Conservation (phyloP, 2,329 filamentous ascomycete species). For the Myriosclerotinia duriaeana region DNA sequence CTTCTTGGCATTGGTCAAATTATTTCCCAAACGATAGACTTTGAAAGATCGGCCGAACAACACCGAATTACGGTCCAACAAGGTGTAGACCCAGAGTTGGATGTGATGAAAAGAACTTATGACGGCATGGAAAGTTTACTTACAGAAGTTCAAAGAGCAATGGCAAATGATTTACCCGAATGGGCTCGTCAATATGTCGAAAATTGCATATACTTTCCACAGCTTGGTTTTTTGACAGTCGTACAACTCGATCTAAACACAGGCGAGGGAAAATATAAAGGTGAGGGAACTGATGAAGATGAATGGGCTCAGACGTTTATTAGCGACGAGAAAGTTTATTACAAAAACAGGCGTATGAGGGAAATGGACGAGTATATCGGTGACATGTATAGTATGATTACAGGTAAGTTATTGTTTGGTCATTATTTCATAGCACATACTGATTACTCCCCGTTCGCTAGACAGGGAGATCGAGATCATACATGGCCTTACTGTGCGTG, state of each 20-base stretch:
- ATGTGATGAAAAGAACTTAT: slow-evolving; percentile 74
- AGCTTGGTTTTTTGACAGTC: slow-evolving; percentile 84
- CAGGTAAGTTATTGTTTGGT: slow-evolving; percentile 52
- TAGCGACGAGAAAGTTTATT: slow-evolving; percentile 71
- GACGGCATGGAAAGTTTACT: slow-evolving; percentile 75
- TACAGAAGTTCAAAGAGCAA: slow-evolving; percentile 61
- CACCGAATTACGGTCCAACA: slow-evolving; percentile 70
- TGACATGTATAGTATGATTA: slow-evolving; percentile 81
- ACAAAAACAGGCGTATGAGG: slow-evolving; percentile 80
- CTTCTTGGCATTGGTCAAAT: slow-evolving; percentile 67
- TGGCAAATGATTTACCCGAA: slow-evolving; percentile 63
- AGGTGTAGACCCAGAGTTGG: slow-evolving; percentile 72
- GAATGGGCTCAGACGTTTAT: slow-evolving; percentile 77
- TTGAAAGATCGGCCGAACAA: slow-evolving; percentile 67
- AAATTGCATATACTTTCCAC: slow-evolving; percentile 87
- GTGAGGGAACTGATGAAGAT: slow-evolving; percentile 54
- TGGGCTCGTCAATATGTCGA: slow-evolving; percentile 54
- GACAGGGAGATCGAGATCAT: slow-evolving; percentile 89
- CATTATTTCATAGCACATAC: not conserved
- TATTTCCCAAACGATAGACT: slow-evolving; percentile 76
- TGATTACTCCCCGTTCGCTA: slow-evolving; percentile 38
- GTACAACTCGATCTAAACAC: slow-evolving; percentile 62
- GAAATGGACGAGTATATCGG: slow-evolving; percentile 80
- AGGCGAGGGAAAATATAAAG: slow-evolving; percentile 62
- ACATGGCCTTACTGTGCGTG: slow-evolving; percentile 67